Base-by-base conservation (phyloP, 2,329 filamentous ascomycete genomes). In the Neopestalotiopsis rosae region DNA sequence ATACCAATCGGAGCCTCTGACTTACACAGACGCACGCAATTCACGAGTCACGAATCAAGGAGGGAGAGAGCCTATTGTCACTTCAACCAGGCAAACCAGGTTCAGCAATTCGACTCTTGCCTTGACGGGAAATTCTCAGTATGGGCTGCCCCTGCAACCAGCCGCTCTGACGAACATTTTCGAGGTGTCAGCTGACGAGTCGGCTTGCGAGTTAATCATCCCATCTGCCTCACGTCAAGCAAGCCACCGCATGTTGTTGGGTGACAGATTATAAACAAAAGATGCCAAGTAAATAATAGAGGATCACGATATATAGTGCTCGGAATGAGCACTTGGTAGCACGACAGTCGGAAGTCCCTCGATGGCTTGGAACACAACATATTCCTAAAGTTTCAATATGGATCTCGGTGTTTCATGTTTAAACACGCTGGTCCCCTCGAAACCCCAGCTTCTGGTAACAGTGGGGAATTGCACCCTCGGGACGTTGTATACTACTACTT, bases 331-430 rank as follows among this genome's bases (percentile, higher is more conserved):
- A 63, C 63, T 28, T 65, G 69, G 75, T 78, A 67, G 67, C 71
- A 79, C 77, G 66, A 67, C 72, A 75, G 75, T 73, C 75, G 76
- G 74, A 75, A 74, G 69, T 67, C 69, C 70, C 73, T 73, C 72
- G 74, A 71, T 61, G 70, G 71, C 72, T 72, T 72, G 6, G 70
- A 67, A 71, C 68, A 70, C 68, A 68, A 61, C 71, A 69, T 69
- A 69, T 69, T 72, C 34, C 72, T 71, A 69, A 67, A 71, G 66
- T 65, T 63, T 70, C 66, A 71, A 62, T 62, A 34, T 20, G 28
- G 17, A 38, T 40, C 59, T 20, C 34, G 59, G n/a, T 62, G 59
- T 62, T 62, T 62, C 59, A 62, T 38, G 32, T 62, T 62, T 62
- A 40, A 14, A 40, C 34, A 30, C 59, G 12, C 40, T 30, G 57